Evolutionary conservation across 2,329 filamentous ascomycete species (phyloP), one percentile per base, ranked within the genome.

Genomic region (Paraconiothyrium sp.): DNA sequence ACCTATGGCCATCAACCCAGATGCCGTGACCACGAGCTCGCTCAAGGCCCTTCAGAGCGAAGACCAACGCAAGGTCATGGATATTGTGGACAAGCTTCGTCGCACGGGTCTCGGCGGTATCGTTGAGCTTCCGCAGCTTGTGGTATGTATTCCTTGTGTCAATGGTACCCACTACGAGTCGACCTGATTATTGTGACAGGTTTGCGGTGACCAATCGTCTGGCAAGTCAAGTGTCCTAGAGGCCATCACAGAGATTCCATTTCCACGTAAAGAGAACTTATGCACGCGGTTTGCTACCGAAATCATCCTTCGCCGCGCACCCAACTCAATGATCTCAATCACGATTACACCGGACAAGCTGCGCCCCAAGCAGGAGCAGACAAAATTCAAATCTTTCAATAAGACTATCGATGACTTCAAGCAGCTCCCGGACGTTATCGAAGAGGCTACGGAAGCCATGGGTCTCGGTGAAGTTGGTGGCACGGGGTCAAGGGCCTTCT

Each of bases 141-240:
- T 70, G 1, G 71, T 73, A 6, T 68, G 65, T 52, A 24, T 27
- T 39, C 5, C n/a, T 3, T 3, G 48, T 37, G 16, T 37, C 20
- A 20, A 16, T 10, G 13, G 2, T 27, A 30, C 9, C 11, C 24
- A 63, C 88, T 4, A 1, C 11, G 35, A 14, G 9, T 9, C 9
- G 35, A 37, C 35, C 13, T 37, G 11, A 84, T 88, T 57, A 86
- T 88, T 57, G 87, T 84, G 0, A 83, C 84, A 1, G 88, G 46
- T 72, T 4, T 85, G 85, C 32, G 87, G 88, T 3, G 84, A 87
- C 59, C 86, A 88, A 59, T 88, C 84, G 0, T 84, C 84, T 0
- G 88, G 88, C 2, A 90, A 90, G 69, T 88, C 84, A n/a, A 89
- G 86, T 0, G 86, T 90, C 0, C 81, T 90, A 0, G 86, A 90